A percentile compares a stretch with the other conserved stretches of the same genome.
Conservation (phyloP, 1,139 yeast species). For the Pichia sp. region DNA sequence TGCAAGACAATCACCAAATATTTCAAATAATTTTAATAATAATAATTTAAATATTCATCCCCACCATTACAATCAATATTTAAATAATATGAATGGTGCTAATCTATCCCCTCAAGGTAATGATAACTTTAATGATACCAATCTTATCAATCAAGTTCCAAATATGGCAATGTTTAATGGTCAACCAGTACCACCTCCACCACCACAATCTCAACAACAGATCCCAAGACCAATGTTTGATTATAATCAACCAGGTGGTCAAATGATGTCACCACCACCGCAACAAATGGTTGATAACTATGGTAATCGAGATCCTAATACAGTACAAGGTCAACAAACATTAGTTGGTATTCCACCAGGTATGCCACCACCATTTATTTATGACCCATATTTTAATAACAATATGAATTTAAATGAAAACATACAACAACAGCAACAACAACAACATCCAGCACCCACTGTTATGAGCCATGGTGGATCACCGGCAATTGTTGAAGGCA, state of each 20-base stretch:
- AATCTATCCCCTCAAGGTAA: background rate
- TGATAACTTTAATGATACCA: background rate
- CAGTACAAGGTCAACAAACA: slow-evolving; percentile 21
- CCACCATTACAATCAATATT: background rate
- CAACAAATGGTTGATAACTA: slow-evolving; percentile 17
- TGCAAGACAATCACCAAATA: slow-evolving; percentile 11
- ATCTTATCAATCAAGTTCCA: background rate
- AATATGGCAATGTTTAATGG: slow-evolving; percentile 4
- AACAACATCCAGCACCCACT: slow-evolving; percentile 16
- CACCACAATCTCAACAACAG: slow-evolving; percentile 21
- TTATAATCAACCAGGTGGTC: slow-evolving; percentile 9
- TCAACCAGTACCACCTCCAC: background rate
- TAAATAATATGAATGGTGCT: background rate
- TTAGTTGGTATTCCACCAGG: slow-evolving; percentile 25
- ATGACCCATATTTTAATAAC: slow-evolving; percentile 28
- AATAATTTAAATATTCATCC: background rate
- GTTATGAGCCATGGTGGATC: slow-evolving; percentile 2
- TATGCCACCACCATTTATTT: slow-evolving; percentile 26
- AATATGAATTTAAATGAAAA: slow-evolving; percentile 4
- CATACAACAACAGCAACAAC: slow-evolving; percentile 1
- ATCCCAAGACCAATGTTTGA: slow-evolving; percentile 20
- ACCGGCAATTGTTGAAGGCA: slow-evolving; percentile 14
- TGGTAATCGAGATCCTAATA: slow-evolving; percentile 11
- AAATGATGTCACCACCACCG: slow-evolving; percentile 2
- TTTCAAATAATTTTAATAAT: background rate